Percentiles rank a stretch among this genome's conserved stretches.
Conservation (phyloP, 2,329 filamentous ascomycete genomes). For the Cladobotryum protrusum region DNA sequence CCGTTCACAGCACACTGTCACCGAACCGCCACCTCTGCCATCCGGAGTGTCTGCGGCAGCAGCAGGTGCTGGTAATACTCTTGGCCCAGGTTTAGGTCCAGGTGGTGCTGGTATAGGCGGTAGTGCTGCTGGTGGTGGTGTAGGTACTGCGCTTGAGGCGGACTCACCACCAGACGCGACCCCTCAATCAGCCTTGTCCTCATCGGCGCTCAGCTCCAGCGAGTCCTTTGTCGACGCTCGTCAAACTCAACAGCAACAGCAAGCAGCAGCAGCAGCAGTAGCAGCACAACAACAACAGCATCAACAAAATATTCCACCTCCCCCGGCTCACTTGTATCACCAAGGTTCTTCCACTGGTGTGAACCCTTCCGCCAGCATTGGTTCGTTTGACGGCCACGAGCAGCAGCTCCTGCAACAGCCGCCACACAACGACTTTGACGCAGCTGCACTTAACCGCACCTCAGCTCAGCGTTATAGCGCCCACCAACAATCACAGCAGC, state of each 20-base stretch:
- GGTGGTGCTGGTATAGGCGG: not conserved
- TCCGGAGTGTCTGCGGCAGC: slow-evolving; percentile 24
- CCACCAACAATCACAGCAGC: slow-evolving; percentile 23
- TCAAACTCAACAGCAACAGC: slow-evolving; percentile 11
- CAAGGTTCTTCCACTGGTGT: slow-evolving; percentile 21
- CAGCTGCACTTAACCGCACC: slow-evolving; percentile 37
- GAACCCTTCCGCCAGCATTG: slow-evolving; percentile 21
- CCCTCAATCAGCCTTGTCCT: slow-evolving; percentile 42
- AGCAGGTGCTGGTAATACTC: slow-evolving; percentile 16
- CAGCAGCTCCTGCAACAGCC: slow-evolving; percentile 28
- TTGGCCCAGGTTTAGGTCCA: not conserved
- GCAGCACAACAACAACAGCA: slow-evolving; percentile 18
- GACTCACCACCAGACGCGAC: slow-evolving; percentile 26
- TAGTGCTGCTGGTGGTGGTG: not conserved
- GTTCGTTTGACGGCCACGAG: slow-evolving; percentile 29
- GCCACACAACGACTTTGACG: slow-evolving; percentile 39
- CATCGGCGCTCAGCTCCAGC: slow-evolving; percentile 38
- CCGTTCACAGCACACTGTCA: slow-evolving; percentile 50
- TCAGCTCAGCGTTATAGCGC: slow-evolving; percentile 46
- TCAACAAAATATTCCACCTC: slow-evolving; percentile 19
- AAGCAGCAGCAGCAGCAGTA: slow-evolving; percentile 20
- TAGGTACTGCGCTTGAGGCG: slow-evolving; percentile 16
- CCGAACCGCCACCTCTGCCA: slow-evolving; percentile 35
- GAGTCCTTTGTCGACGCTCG: slow-evolving; percentile 37
- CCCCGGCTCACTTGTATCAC: slow-evolving; percentile 25